Evolutionary conservation across 495 filamentous ascomycete species (phyloP).

Genomic region (Neurospora cerealis): DNA sequence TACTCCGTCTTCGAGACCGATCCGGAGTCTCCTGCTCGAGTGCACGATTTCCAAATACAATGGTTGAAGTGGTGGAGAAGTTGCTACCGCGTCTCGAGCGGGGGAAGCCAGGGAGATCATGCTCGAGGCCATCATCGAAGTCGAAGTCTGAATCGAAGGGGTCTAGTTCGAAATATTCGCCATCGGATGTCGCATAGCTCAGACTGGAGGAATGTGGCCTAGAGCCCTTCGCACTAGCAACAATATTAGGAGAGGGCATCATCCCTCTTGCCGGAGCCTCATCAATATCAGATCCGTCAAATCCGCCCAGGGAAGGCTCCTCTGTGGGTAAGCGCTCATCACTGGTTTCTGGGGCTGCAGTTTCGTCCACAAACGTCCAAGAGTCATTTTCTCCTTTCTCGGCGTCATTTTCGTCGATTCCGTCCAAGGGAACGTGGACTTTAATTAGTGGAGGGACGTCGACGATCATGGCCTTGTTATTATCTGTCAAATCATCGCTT

Average conservation of each 20-base stretch:
- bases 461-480: background rate
- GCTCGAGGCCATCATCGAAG: constrained; percentile 10
- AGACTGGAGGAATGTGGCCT: background rate
- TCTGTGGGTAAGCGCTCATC: background rate
- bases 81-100: constrained; percentile 22
- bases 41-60: constrained; percentile 19
- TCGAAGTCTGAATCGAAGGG: constrained; percentile 8
- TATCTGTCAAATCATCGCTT: background rate
- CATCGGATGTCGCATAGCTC: background rate
- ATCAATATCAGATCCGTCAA: background rate
- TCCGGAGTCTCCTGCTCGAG: constrained; percentile 24
- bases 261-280: background rate
- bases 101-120: constrained; percentile 10
- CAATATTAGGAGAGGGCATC: background rate
- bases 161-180: background rate
- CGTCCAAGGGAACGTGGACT: background rate
- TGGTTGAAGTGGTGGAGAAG: constrained; percentile 30
- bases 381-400: background rate
- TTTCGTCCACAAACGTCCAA: background rate
- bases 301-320: background rate
- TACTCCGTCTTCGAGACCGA: constrained; percentile 20
- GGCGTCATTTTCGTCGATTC: background rate
- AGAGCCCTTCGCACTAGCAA: background rate
- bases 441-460: background rate
- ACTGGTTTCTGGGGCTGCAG: background rate